These are phyloP conservation scores for Epichloe festucae DNA, from an alignment of 2,329 filamentous ascomycete species.

Conservation along the genomic window DNA sequence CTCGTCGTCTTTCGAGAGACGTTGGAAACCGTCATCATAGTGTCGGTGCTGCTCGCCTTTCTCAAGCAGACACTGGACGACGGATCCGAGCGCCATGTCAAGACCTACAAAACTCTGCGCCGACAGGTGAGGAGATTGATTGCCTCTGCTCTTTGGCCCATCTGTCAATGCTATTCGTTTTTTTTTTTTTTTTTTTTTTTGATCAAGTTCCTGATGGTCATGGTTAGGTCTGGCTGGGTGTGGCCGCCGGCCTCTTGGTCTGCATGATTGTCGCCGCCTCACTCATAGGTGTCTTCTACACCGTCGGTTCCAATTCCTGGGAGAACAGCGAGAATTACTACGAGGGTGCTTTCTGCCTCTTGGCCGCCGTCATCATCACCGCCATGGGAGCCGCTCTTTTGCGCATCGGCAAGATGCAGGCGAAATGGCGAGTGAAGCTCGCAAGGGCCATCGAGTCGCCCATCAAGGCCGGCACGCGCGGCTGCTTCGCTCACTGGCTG, in stretches of 20 bases:
- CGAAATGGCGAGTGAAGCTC: slow-evolving; percentile 80
- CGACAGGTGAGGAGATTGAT: slow-evolving; percentile 37
- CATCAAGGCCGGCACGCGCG: slow-evolving; percentile 28
- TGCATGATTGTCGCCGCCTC: slow-evolving; percentile 52
- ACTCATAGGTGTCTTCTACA: slow-evolving; percentile 62
- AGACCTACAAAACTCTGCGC: slow-evolving; percentile 53
- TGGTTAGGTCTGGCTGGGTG: slow-evolving; percentile 45
- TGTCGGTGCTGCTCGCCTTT: slow-evolving; percentile 77
- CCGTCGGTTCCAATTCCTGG: slow-evolving; percentile 53
- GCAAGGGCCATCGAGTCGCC: slow-evolving; percentile 50
- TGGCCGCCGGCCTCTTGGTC: slow-evolving; percentile 46
- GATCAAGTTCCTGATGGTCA: too few species aligned
- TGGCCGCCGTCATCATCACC: slow-evolving; percentile 70
- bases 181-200: too few species aligned
- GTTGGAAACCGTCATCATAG: slow-evolving; percentile 71
- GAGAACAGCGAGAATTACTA: slow-evolving; percentile 59
- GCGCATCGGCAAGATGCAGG: slow-evolving; percentile 69
- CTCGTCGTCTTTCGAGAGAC: slow-evolving; percentile 84
- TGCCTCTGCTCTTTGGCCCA: rapidly evolving
- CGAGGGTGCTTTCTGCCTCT: slow-evolving; percentile 64
- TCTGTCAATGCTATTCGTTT: rapidly evolving
- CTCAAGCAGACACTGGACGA: slow-evolving; percentile 65
- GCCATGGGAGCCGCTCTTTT: slow-evolving; percentile 69
- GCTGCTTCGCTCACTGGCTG: slow-evolving; percentile 45
- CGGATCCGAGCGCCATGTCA: slow-evolving; percentile 46